Conservation (phyloP, 495 filamentous ascomycete species). For the Aspergillus carlsbadensis region DNA sequence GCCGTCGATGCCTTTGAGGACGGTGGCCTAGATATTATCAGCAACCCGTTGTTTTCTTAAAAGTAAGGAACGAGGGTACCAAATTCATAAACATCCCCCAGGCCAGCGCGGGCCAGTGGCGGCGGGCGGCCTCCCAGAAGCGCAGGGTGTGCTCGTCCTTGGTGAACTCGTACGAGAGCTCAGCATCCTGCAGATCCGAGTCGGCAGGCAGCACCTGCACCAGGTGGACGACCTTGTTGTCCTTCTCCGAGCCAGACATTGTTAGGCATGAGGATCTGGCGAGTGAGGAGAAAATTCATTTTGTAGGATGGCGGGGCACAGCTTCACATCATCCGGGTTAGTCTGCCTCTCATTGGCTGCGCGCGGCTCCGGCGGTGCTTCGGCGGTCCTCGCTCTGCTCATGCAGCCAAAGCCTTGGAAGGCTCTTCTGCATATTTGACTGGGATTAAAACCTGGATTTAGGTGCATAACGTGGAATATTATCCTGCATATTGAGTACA, state of each 20-base stretch:
- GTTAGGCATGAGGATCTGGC: too few relatives aligned
- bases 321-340: too few relatives aligned
- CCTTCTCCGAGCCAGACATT: not conserved
- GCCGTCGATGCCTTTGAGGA: conserved; percentile 33
- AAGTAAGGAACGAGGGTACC: conserved; percentile 7
- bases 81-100: conserved; percentile 36
- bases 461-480: too few relatives aligned
- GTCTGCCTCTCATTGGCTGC: too few relatives aligned
- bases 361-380: too few relatives aligned
- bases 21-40: conserved; percentile 18
- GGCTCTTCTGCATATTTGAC: too few relatives aligned
- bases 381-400: too few relatives aligned
- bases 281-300: too few relatives aligned
- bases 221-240: not conserved
- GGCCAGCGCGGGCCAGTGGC: conserved; percentile 29
- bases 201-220: conserved; percentile 9
- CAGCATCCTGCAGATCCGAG: conserved; percentile 19
- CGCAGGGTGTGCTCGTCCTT: conserved; percentile 26
- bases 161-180: conserved; percentile 25
- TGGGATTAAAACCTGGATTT: too few relatives aligned
- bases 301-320: too few relatives aligned
- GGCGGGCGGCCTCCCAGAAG: conserved; percentile 29
- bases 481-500: too few relatives aligned
- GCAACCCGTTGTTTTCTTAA: not conserved
- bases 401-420: too few relatives aligned